phyloP scores from a whole-genome alignment of 768 basidiomycete genomes.

The Leccinellum rugosiceps region DNA sequence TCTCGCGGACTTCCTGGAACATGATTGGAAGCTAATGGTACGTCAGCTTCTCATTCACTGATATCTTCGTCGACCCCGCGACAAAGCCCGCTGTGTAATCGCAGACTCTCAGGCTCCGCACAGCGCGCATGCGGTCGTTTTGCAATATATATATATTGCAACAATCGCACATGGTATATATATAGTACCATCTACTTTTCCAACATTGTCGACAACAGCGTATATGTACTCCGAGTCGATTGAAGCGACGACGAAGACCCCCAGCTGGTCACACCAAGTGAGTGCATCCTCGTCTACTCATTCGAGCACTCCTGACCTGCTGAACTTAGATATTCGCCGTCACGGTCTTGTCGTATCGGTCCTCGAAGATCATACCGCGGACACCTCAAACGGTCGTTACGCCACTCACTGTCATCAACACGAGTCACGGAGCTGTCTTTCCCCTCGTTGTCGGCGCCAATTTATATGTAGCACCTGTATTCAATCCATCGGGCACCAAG shows the following conservation, averaged over 20 bases:
- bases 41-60: too few relatives aligned
- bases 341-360: slow-evolving; percentile 56
- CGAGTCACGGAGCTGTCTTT: slow-evolving; percentile 38
- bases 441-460: slow-evolving; percentile 57
- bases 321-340: slow-evolving; percentile 42
- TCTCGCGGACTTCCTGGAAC: too few relatives aligned
- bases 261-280: slow-evolving; percentile 61
- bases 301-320: not conserved
- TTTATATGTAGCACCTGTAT: slow-evolving; percentile 63
- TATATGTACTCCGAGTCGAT: slow-evolving; percentile 55
- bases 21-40: too few relatives aligned
- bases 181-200: slow-evolving; percentile 58
- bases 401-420: slow-evolving; percentile 56
- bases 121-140: slow-evolving; percentile 56
- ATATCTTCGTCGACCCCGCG: slow-evolving; percentile 53
- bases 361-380: slow-evolving; percentile 66
- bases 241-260: slow-evolving; percentile 24
- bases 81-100: slow-evolving; percentile 52
- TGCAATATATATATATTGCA: slow-evolving; percentile 75
- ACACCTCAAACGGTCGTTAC: slow-evolving; percentile 41
- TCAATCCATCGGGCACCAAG: slow-evolving; percentile 56
- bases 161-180: slow-evolving; percentile 54
- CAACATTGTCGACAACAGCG: slow-evolving; percentile 47
- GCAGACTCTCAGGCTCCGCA: slow-evolving; percentile 44
- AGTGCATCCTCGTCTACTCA: slow-evolving; percentile 6